A percentile compares a stretch with the other conserved stretches of the same genome.
Evolutionary conservation across 1,284 basidiomycete species (phyloP).

Genomic region (Trichosporon inkin): DNA sequence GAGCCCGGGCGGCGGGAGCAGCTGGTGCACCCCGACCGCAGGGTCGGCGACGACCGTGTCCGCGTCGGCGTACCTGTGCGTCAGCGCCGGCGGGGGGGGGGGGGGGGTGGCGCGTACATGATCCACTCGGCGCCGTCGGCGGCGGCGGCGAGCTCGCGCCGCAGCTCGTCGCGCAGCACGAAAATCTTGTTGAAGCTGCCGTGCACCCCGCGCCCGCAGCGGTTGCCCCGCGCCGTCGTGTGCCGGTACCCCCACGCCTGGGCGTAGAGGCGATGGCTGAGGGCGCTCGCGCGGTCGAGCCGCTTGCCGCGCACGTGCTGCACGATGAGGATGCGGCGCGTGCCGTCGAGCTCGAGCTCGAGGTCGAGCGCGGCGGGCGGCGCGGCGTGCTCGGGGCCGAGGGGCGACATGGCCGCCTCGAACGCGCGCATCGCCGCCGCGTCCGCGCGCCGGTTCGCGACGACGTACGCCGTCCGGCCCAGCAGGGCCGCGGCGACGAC

Average conservation of each 20-base stretch:
- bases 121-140: slow-evolving; percentile 16
- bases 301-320: slow-evolving; percentile 9
- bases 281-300: slow-evolving; percentile 4
- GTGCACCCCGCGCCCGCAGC: not conserved
- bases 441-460: not conserved
- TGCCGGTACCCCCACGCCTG: slow-evolving; percentile 14
- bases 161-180: not conserved
- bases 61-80: slow-evolving; percentile 18
- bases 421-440: not conserved
- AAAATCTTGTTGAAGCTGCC: slow-evolving; percentile 13
- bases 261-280: slow-evolving; percentile 11
- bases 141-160: not conserved
- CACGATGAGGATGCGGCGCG: slow-evolving; percentile 4
- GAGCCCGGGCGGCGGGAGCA: slow-evolving; percentile 16
- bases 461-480: not conserved
- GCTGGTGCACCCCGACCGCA: slow-evolving; percentile 18
- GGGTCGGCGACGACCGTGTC: slow-evolving; percentile 24
- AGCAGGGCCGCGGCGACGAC: not conserved
- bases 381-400: not conserved
- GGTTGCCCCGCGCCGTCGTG: not conserved
- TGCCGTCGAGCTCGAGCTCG: not conserved
- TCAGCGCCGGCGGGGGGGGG: too few relatives aligned
- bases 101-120: too few relatives aligned
- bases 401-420: not conserved
- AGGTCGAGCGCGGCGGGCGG: not conserved